Conservation (phyloP, 768 basidiomycete species). For the Phaffia australis region DNA sequence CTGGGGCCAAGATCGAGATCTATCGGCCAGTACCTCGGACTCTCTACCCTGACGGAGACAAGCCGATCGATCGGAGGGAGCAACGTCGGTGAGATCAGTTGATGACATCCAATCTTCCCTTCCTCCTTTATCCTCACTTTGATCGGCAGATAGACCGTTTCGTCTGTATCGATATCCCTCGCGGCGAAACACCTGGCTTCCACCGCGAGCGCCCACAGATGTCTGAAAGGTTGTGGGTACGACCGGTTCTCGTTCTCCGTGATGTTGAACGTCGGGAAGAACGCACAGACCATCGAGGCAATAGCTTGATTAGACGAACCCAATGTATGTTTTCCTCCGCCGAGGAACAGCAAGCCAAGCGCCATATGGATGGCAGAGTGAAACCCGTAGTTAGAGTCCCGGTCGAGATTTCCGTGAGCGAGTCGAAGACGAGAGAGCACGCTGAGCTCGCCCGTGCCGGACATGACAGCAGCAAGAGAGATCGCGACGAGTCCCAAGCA, state of each 20-base stretch:
- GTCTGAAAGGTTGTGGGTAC: slow-evolving; percentile 83
- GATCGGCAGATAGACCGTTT: slow-evolving; percentile 84
- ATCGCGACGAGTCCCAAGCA: slow-evolving; percentile 79
- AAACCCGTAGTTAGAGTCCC: slow-evolving; percentile 53
- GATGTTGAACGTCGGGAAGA: slow-evolving; percentile 79
- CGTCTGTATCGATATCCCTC: slow-evolving; percentile 79
- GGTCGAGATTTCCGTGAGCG: slow-evolving; percentile 70
- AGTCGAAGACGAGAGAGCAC: slow-evolving; percentile 76
- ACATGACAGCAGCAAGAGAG: slow-evolving; percentile 85
- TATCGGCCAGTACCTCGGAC: slow-evolving; percentile 91
- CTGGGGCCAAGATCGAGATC: slow-evolving; percentile 64
- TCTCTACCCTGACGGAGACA: slow-evolving; percentile 74
- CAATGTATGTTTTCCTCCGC: slow-evolving; percentile 80
- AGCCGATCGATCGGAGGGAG: slow-evolving; percentile 79
- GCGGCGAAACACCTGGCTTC: slow-evolving; percentile 88
- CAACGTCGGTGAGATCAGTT: slow-evolving; percentile 82
- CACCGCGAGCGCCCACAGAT: slow-evolving; percentile 89
- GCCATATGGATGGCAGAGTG: slow-evolving; percentile 86
- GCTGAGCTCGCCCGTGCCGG: slow-evolving; percentile 88
- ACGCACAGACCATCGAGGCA: slow-evolving; percentile 75
- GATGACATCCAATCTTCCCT: slow-evolving; percentile 48
- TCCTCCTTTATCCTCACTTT: slow-evolving; percentile 70
- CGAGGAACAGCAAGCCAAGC: slow-evolving; percentile 82
- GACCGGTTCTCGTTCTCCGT: slow-evolving; percentile 75
- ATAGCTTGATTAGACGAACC: slow-evolving; percentile 87